A percentile compares a stretch with the other conserved stretches of the same genome.
Conservation (phyloP, 2,329 filamentous ascomycete genomes). For the Pseudopyricularia javanii region DNA sequence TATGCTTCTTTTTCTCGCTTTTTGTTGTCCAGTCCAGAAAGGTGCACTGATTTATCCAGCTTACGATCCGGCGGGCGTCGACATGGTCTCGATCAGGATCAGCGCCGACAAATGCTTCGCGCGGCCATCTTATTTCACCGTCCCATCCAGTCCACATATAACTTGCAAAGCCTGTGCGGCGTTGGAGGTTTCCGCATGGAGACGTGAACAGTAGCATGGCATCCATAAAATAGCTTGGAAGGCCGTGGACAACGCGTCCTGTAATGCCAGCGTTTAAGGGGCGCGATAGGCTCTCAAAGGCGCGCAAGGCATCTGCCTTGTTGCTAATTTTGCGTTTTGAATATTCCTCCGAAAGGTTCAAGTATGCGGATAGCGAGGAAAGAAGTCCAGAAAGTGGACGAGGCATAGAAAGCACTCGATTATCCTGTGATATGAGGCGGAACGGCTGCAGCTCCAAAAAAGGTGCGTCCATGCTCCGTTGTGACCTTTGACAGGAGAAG, state of each 20-base stretch:
- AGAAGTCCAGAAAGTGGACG: not conserved
- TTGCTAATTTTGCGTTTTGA: not conserved
- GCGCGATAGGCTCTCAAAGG: not conserved
- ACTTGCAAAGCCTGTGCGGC: not conserved
- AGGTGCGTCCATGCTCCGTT: not conserved
- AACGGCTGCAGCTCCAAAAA: not conserved
- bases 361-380: not conserved
- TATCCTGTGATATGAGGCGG: not conserved
- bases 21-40: not conserved
- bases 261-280: not conserved
- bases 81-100: not conserved
- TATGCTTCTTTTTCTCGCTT: not conserved
- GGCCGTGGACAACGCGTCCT: not conserved
- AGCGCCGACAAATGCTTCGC: not conserved
- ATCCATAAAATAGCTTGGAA: not conserved
- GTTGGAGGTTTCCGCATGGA: not conserved
- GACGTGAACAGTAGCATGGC: not conserved
- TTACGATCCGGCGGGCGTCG: not conserved
- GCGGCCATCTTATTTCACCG: not conserved
- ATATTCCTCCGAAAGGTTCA: not conserved
- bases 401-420: not conserved
- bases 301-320: not conserved
- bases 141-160: not conserved
- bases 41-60: not conserved
- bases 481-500: not conserved